Base-by-base conservation (phyloP, 2,329 filamentous ascomycete species). In the Didymella exigua region DNA sequence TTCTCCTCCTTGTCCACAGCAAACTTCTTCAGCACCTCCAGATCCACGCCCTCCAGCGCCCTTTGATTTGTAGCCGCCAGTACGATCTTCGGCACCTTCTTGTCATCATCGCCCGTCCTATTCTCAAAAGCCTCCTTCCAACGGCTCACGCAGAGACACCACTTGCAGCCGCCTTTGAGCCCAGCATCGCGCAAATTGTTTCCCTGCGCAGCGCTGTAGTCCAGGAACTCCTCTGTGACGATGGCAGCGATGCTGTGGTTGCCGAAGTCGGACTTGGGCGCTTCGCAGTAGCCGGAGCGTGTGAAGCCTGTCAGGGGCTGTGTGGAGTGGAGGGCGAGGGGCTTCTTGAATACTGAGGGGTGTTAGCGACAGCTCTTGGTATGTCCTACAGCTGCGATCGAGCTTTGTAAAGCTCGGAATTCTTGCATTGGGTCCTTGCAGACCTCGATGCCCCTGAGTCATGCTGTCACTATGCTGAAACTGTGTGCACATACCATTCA, bases 91-190 rank as follows among this genome's bases (percentile, higher is more conserved):
- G 79, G 79, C 41, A 81, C 79, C 60, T 78, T 76, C 59, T 69
- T 72, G 43, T 80, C 78, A 29, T 76, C 75, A 36, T 80, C 79
- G 11, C 74, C 74, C 41, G 76, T 79, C 56, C 80, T 75, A 1
- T 84, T 84, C 49, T 83, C 76, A 56, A 84, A 81, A 1, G 84
- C 85, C 68, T 87, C 84, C 61, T 81, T 81, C 83, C 84, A 87
- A 38, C 84, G 73, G 10, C 71, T 76, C 2, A 84, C 84, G 64
- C 85, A 87, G 5, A 88, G 72, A 70, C 85, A 88, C 84, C 85
- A 87, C 68, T 82, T 84, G 64, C 84, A 86, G 7, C 85, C 84
- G 11, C 76, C 81, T 18, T 77, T 82, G 49, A 87, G 77, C 3
- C 84, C 84, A 18, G 79, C 77, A 5, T 70, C 63, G 21, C 83